A percentile compares a stretch with the other conserved stretches of the same genome.
Evolutionary conservation across 805 yeast genomes (phyloP).

Genomic region (Candida railenensis): DNA sequence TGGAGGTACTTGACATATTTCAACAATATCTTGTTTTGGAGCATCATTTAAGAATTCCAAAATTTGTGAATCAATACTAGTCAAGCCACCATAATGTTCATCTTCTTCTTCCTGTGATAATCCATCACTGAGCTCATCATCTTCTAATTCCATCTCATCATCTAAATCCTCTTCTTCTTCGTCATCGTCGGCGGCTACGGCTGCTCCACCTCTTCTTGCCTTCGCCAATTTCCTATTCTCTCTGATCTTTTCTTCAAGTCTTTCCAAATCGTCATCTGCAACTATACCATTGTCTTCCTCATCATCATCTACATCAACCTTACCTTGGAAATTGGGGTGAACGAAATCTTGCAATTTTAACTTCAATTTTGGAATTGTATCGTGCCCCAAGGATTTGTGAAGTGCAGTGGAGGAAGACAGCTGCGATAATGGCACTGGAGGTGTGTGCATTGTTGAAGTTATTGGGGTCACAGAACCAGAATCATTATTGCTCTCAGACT

Average conservation of each 20-base stretch:
- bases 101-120: conserved; percentile 47
- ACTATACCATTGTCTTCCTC: conserved; percentile 12
- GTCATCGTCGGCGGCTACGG: conserved; percentile 10
- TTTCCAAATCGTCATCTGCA: conserved; percentile 37
- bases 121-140: conserved; percentile 48
- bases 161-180: conserved; percentile 47
- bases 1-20: conserved; percentile 71
- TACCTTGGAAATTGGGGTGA: conserved; percentile 8
- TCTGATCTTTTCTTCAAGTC: conserved; percentile 36
- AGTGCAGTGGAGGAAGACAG: not conserved
- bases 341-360: conserved; percentile 11
- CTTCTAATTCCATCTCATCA: conserved; percentile 17
- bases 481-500: conserved; percentile 5
- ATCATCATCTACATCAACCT: conserved; percentile 7
- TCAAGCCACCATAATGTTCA: conserved; percentile 32
- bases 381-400: not conserved
- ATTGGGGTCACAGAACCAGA: conserved; percentile 6
- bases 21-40: conserved; percentile 70
- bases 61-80: conserved; percentile 62
- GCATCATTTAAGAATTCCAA: conserved; percentile 79
- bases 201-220: conserved; percentile 9
- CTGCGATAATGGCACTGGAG: not conserved
- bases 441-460: conserved; percentile 3
- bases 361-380: conserved; percentile 1
- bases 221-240: conserved; percentile 26